These are phyloP conservation scores for Hsuehochloa calcarea DNA, from an alignment of 176 grass and related monocot genomes.

Conservation along the genomic window DNA sequence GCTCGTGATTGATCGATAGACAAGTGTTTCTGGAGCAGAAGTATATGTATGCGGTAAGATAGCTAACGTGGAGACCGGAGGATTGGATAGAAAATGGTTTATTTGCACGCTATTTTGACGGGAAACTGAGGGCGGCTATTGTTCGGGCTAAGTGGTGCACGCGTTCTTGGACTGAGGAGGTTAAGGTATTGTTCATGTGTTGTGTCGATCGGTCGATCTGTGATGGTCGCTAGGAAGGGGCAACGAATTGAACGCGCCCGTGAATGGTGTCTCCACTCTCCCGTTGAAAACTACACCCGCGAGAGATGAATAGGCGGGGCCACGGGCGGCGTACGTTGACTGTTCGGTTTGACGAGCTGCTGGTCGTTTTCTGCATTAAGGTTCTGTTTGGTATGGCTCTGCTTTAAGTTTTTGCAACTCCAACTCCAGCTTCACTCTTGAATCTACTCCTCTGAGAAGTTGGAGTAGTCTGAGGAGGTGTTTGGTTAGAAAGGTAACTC, in stretches of 20 bases:
- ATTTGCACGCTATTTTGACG: neutral
- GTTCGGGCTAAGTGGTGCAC: neutral
- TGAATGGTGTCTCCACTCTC: neutral
- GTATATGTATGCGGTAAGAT: neutral
- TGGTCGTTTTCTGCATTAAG: neutral
- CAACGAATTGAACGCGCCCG: neutral
- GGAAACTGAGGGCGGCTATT: neutral
- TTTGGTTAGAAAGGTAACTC: too few species aligned
- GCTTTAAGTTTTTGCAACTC: too few species aligned
- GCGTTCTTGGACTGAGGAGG: slow-evolving; percentile 4
- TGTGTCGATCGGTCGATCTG: neutral
- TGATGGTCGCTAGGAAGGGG: neutral
- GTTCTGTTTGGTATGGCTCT: too few species aligned
- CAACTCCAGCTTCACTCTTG: too few species aligned
- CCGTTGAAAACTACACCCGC: neutral
- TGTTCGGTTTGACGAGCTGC: neutral
- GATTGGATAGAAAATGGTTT: neutral
- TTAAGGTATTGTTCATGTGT: neutral
- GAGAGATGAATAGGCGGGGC: neutral
- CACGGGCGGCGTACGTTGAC: neutral
- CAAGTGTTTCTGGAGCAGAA: neutral
- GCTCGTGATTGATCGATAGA: neutral
- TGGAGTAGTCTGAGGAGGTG: too few species aligned
- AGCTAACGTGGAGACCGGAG: neutral
- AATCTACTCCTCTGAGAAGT: too few species aligned